phyloP scores from a whole-genome alignment of 1,284 basidiomycete species.

The Ganoderma multipileum region DNA sequence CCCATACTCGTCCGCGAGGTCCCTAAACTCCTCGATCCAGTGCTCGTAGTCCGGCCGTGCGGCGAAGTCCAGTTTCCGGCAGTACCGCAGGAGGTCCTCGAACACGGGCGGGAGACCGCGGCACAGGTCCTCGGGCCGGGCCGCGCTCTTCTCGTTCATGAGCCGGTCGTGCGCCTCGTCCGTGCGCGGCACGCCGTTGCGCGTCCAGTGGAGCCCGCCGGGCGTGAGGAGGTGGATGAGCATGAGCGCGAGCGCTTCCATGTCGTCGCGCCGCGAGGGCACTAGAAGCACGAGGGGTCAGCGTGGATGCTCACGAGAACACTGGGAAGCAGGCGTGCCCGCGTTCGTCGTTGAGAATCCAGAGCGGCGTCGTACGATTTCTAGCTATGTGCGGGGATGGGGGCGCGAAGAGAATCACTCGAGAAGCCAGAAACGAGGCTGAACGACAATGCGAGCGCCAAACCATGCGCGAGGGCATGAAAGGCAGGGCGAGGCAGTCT shows the following conservation, averaged over 20 bases:
- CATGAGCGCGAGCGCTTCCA: conserved; percentile 79
- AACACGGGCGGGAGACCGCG: conserved; percentile 71
- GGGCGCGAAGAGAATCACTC: not conserved
- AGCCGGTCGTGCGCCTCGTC: conserved; percentile 65
- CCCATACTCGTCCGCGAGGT: conserved; percentile 63
- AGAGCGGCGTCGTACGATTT: not conserved
- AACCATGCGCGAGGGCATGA: not conserved
- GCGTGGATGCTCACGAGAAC: not conserved
- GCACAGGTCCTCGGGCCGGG: conserved; percentile 71
- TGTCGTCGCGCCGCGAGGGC: conserved; percentile 76
- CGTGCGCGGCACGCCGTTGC: conserved; percentile 76
- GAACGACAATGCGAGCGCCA: not conserved
- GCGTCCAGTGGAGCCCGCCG: conserved; percentile 76
- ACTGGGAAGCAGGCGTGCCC: not conserved
- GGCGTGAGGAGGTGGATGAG: conserved; percentile 79
- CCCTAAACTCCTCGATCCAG: conserved; percentile 67
- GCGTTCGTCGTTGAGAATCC: not conserved
- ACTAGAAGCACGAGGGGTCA: conserved; percentile 47
- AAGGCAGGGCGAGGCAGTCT: not conserved
- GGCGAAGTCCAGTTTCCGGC: conserved; percentile 68
- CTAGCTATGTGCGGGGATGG: not conserved
- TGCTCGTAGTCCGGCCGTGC: conserved; percentile 68
- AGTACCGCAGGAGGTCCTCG: conserved; percentile 77
- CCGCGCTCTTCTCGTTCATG: conserved; percentile 63
- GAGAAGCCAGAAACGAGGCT: not conserved